These are phyloP conservation scores for Cystofilobasidium ferigula DNA, from an alignment of 768 basidiomycete genomes.

Conservation along the genomic window DNA sequence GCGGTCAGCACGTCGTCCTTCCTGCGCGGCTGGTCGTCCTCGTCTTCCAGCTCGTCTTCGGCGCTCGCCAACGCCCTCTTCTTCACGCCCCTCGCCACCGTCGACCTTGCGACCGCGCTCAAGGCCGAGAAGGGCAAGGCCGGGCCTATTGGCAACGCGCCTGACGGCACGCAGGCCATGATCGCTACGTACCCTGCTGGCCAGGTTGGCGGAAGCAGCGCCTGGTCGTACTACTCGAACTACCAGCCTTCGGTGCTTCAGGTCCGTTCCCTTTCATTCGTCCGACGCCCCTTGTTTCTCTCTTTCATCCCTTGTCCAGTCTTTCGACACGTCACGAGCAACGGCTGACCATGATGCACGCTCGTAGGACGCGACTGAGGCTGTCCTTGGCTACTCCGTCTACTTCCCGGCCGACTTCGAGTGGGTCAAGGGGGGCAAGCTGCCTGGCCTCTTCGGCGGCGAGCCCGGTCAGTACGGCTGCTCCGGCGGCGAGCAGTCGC, in stretches of 20 bases:
- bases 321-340: no score
- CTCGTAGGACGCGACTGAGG: conserved; percentile 12
- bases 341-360: background rate
- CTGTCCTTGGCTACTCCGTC: conserved; percentile 13
- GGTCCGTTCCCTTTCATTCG: background rate
- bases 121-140: conserved; percentile 10
- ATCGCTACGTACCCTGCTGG: conserved; percentile 9
- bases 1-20: background rate
- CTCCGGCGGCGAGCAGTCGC: conserved; percentile 16
- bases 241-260: background rate
- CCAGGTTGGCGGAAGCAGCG: background rate
- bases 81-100: background rate
- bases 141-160: background rate
- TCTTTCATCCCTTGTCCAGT: background rate
- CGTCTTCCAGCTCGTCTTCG: background rate
- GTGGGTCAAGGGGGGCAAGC: conserved; percentile 71
- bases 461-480: conserved; percentile 26
- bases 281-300: background rate
- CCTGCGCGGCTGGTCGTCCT: conserved; percentile 1
- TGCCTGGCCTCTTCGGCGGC: conserved; percentile 61
- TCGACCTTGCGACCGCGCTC: conserved; percentile 10
- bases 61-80: background rate
- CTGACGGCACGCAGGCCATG: conserved; percentile 14
- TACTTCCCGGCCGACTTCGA: conserved; percentile 50
- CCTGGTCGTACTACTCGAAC: conserved; percentile 21